Evolutionary conservation across 2,329 filamentous ascomycete genomes (phyloP).

Genomic region (Neocucurbitaria cava): DNA sequence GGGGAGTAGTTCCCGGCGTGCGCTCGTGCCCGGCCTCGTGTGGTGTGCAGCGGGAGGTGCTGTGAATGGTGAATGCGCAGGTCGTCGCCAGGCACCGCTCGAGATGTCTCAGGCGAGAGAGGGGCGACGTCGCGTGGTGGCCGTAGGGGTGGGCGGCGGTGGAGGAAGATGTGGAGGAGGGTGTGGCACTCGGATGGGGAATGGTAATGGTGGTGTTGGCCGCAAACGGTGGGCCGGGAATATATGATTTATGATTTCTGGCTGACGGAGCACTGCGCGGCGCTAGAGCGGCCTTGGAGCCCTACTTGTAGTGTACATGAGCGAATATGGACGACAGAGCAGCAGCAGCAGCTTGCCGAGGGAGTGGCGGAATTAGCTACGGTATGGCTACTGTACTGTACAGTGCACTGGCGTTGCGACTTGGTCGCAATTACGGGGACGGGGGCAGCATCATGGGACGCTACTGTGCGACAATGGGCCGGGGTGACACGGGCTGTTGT

Average conservation of each 20-base stretch:
- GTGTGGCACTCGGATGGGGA: conserved; percentile 14
- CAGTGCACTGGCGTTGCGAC: too few relatives aligned
- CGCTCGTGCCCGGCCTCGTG: conserved; percentile 17
- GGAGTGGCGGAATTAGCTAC: conserved; percentile 33
- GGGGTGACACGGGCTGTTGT: conserved; percentile 7
- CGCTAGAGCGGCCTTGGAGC: conserved; percentile 16
- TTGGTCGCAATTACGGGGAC: conserved; percentile 27
- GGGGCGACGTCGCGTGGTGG: conserved; percentile 29
- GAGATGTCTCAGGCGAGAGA: conserved; percentile 27
- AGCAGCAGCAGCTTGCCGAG: conserved; percentile 19
- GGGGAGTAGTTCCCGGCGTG: conserved; percentile 28
- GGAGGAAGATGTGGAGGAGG: background rate
- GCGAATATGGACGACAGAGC: conserved; percentile 5
- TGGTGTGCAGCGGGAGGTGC: conserved; percentile 25
- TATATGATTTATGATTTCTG: conserved; percentile 18
- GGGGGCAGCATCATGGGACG: conserved; percentile 20
- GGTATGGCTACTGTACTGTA: too few relatives aligned
- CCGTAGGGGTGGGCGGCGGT: conserved; percentile 11
- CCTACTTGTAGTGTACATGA: too few relatives aligned
- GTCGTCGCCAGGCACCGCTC: conserved; percentile 24
- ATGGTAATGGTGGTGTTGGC: conserved; percentile 13
- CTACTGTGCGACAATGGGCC: conserved; percentile 7
- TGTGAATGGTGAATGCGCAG: conserved; percentile 35
- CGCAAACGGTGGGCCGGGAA: conserved; percentile 26
- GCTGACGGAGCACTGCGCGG: background rate